Evolutionary conservation across 371 early-diverging fungal species (phyloP), one percentile per base, ranked within the genome.

Genomic region (Dichotomocladium elegans): DNA sequence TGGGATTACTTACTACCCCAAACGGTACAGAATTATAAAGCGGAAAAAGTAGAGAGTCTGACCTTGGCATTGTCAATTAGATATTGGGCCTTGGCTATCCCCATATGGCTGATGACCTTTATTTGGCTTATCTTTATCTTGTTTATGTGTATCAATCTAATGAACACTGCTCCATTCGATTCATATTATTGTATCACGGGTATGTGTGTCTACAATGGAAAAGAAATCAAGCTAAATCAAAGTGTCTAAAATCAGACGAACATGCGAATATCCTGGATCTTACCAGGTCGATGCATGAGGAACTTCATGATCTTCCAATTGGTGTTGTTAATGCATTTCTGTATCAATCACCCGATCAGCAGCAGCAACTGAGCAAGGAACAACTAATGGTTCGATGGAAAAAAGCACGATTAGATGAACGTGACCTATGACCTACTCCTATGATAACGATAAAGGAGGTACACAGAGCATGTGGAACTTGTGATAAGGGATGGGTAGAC

Each of bases 1-100:
- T 17, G 92, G 92, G 0, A 85, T 93, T 37, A 85, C 89, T 3
- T 91, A 91, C 49, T 89, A 88, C 67, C 89, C 89, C 1, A 77
- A 74, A 63, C 72, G 81, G 85, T 77, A 77, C n/a, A 17, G 3
- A 10, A 17, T 19, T 28, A 0, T 11, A 8, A 9, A 28, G 2
- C 17, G 5, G 15, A 8, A 8, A 44, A 4, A 35, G 15, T 8
- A n/a, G 22, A 14, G 14, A 12, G 34, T 11, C 11, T 33, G 34
- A 48, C n/a, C n/a, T n/a, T 31, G 4, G 19, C 14, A 4, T 30
- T 19, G n/a, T 4, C 2, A 11, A 14, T 3, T 41, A 83, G 88
- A 58, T 86, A 86, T 58, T 90, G 90, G 90, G 87, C 88, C 10
- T 58, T 90, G n/a, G 84, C 83, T 3, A 63, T 87, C 25, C 90